These are phyloP conservation scores for Stachybotrys chlorohalonatus DNA, from an alignment of 2,329 filamentous ascomycete species.

Conservation along the genomic window DNA sequence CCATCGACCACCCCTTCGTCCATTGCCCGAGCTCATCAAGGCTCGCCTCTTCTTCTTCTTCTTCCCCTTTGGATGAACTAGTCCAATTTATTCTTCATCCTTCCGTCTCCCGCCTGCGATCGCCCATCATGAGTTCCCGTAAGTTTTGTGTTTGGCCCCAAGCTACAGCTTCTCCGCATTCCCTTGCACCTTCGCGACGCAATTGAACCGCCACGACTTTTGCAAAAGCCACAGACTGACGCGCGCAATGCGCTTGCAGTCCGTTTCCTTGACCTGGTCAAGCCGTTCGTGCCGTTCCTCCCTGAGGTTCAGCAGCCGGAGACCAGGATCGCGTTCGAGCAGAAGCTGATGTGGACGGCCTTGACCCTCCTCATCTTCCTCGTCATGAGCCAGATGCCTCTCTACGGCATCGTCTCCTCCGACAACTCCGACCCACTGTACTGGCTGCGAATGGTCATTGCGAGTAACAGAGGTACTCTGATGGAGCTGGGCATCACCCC, in stretches of 20 bases:
- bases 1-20: constrained; percentile 19
- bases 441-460: constrained; percentile 99
- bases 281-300: constrained; percentile 98
- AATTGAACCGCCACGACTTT: constrained; percentile 11
- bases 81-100: constrained; percentile 25
- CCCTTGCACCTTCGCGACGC: constrained; percentile 6
- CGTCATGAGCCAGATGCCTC: constrained; percentile 99
- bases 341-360: constrained; percentile 93
- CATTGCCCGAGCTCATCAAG: constrained; percentile 25
- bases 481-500: constrained; percentile 97
- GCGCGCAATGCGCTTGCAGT: constrained; percentile 43
- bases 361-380: constrained; percentile 96
- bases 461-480: constrained; percentile 91
- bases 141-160: constrained; percentile 22
- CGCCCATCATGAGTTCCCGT: constrained; percentile 46
- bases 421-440: constrained; percentile 97
- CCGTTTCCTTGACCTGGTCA: constrained; percentile 98
- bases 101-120: constrained; percentile 17
- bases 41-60: constrained; percentile 25
- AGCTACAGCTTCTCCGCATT: background rate
- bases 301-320: constrained; percentile 98
- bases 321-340: constrained; percentile 98
- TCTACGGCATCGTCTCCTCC: constrained; percentile 98
- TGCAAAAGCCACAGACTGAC: constrained; percentile 13
- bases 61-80: constrained; percentile 29